Base-by-base conservation (phyloP, 1,139 yeast genomes). In the Yamadazyma atmosphaerica region DNA sequence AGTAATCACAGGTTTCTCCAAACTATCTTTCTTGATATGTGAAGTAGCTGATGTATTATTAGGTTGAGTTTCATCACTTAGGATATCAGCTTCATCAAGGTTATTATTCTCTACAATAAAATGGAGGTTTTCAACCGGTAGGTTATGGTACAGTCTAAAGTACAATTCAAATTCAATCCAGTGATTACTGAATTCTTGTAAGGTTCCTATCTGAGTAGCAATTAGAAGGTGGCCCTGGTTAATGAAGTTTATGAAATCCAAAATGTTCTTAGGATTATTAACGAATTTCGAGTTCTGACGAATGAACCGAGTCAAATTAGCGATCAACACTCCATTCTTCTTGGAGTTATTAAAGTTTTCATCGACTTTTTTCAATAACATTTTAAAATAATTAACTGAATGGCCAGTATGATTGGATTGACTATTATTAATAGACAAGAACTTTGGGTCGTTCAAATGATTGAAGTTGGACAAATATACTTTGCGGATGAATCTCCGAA, bases 271-370 rank as follows among this genome's bases (percentile, higher is more conserved):
- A 3, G 65, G 51, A 37, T 63, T 65, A 7, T 64, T 58, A 21
- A 61, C 67, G 47, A 63, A 63, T 18, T 44, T 44, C 1, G 79
- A 58, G 32, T 71, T 73, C 43, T 72, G 72, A 33, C 81, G 62
- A 2, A 80, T 61, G 27, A 74, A 67, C 40, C 77, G 65, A 0
- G 80, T 65, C 28, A 79, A 61, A 6, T 70, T 68, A 7, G 83
- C 78, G 27, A 79, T 59, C 17, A 80, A 52, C 13, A 75, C 65
- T 10, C 79, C 79, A 48, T 77, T 80, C 45, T 74, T 78, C 47
- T 66, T 77, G 11, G 76, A 55, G 4, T 66, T 58, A 40, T 69
- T 69, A 54, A 78, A 75, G 32, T 62, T 56, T 4, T 68, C 74
- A 25, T 74, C 75, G 45, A 75, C 58, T 13, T 58, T 58, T 11